A percentile compares a stretch with the other conserved stretches of the same genome.
Evolutionary conservation across 179 eudicot genomes (phyloP).

Genomic region (Corrigiola litoralis): DNA sequence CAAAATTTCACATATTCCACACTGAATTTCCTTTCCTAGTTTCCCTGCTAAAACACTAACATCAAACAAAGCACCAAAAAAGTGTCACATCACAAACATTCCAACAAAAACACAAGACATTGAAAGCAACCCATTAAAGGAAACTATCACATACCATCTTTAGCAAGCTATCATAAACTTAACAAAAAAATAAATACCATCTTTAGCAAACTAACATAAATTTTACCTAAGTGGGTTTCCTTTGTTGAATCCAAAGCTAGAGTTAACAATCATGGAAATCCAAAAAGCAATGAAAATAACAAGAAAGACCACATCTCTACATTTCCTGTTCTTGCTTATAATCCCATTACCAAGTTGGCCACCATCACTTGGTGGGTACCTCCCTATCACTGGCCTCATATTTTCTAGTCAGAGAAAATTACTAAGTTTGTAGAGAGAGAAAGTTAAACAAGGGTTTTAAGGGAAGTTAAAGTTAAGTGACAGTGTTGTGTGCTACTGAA

Average conservation of each 20-base stretch:
- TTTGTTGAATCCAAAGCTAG: constrained; percentile 91
- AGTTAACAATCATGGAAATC: constrained; percentile 95
- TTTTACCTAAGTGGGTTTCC: constrained; percentile 88
- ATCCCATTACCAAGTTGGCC: constrained; percentile 57
- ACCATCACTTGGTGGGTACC: constrained; percentile 74
- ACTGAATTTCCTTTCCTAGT: background rate
- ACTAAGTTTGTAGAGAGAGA: constrained; percentile 40
- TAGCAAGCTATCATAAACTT: background rate
- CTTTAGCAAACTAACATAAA: background rate
- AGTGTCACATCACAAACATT: constrained; percentile 7
- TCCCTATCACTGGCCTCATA: constrained; percentile 73
- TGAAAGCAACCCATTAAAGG: constrained; percentile 6
- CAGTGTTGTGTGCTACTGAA: too few relatives aligned
- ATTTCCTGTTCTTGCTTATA: constrained; percentile 82
- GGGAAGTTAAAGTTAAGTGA: constrained; percentile 4
- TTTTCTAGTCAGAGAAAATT: too few relatives aligned
- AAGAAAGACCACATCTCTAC: constrained; percentile 81
- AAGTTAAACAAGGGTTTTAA: constrained; percentile 18
- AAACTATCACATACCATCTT: background rate
- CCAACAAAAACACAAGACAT: background rate
- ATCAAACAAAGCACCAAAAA: constrained; percentile 1
- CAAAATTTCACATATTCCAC: background rate
- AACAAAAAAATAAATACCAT: background rate
- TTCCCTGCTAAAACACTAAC: constrained; percentile 2
- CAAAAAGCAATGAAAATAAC: constrained; percentile 86